Conservation (phyloP, 257 asterid genomes). For the Fraxinus pennsylvanica region DNA sequence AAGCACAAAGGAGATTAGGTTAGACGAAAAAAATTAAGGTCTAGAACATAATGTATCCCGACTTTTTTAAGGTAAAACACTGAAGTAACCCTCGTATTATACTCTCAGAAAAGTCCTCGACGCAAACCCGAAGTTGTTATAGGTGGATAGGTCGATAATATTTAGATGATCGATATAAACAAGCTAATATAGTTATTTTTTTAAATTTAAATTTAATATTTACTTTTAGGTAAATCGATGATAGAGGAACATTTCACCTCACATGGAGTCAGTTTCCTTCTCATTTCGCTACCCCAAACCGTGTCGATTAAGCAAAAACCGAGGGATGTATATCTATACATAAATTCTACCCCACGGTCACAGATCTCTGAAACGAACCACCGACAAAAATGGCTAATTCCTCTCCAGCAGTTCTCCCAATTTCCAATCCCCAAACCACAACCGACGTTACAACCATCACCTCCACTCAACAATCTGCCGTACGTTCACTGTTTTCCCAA, state of each 20-base stretch:
- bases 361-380: conserved; percentile 5
- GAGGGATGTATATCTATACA: too few species aligned
- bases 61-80: too few species aligned
- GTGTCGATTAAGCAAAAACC: conserved; percentile 28
- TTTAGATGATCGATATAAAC: too few species aligned
- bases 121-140: too few species aligned
- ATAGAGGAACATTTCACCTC: background rate
- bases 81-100: too few species aligned
- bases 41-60: too few species aligned
- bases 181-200: too few species aligned
- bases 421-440: conserved; percentile 44
- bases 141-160: too few species aligned
- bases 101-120: too few species aligned
- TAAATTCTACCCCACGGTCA: background rate
- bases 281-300: background rate
- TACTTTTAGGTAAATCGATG: background rate
- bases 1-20: too few species aligned
- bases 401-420: conserved; percentile 72
- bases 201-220: too few species aligned
- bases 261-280: conserved; percentile 20
- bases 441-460: conserved; percentile 23
- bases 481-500: conserved; percentile 42
- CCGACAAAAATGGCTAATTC: conserved; percentile 45
- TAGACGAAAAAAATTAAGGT: too few species aligned
- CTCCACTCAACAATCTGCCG: conserved; percentile 23